Conservation (phyloP, 208 protist species). For the Phytomonas francai region DNA sequence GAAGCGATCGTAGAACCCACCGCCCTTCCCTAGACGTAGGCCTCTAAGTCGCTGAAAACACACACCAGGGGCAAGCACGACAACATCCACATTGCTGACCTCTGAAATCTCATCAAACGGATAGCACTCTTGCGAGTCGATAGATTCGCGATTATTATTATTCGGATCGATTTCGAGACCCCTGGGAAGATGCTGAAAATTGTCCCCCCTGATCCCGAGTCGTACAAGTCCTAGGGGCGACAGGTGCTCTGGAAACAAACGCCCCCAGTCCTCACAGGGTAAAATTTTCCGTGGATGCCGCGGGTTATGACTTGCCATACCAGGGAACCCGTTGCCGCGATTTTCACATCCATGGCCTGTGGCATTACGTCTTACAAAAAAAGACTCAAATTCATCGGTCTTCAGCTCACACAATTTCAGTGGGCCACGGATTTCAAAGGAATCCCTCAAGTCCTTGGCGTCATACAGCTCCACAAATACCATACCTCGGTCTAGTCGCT, state of each 20-base stretch:
- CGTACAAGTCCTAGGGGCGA: conserved; percentile 20
- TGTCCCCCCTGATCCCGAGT: background rate
- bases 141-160: background rate
- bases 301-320: background rate
- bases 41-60: conserved; percentile 45
- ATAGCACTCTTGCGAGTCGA: background rate
- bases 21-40: conserved; percentile 63
- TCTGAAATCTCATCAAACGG: background rate
- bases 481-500: conserved; percentile 33
- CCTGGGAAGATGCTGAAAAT: background rate
- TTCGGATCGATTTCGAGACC: background rate
- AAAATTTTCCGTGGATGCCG: conserved; percentile 19
- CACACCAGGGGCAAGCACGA: conserved; percentile 60
- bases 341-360: background rate
- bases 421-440: conserved; percentile 29
- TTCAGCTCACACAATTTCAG: conserved; percentile 44
- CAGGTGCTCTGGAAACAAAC: conserved; percentile 22
- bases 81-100: conserved; percentile 11
- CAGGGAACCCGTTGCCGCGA: background rate
- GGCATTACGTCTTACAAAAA: conserved; percentile 13
- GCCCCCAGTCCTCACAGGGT: conserved; percentile 25
- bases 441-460: conserved; percentile 26
- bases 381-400: conserved; percentile 13
- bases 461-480: conserved; percentile 56
- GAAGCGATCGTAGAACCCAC: conserved; percentile 86